phyloP scores from a whole-genome alignment of 2,329 filamentous ascomycete genomes.

The Colletotrichum sp. region DNA sequence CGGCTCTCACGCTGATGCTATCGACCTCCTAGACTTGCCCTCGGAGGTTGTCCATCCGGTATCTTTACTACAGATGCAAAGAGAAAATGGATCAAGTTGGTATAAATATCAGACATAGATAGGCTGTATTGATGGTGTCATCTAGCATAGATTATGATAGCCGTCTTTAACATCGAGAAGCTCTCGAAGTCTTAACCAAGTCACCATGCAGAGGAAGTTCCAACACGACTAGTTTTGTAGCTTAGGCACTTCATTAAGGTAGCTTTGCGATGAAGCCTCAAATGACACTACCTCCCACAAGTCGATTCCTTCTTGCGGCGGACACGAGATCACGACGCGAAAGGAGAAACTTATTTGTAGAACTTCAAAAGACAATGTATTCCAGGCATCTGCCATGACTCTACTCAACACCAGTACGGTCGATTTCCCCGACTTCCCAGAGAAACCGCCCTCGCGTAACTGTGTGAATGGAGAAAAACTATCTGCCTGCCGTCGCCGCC shows the following conservation, averaged over 20 bases:
- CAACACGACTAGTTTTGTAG: neutral
- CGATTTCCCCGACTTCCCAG: neutral
- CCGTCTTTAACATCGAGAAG: too few species aligned
- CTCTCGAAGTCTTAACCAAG: accelerated
- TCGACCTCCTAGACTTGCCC: neutral
- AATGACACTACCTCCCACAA: neutral
- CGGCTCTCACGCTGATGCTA: neutral
- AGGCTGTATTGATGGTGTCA: neutral
- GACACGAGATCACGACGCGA: neutral
- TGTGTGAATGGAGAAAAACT: accelerated
- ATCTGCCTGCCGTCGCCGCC: neutral
- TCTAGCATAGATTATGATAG: too few species aligned
- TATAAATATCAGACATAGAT: neutral
- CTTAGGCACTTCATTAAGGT: neutral
- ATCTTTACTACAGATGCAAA: neutral
- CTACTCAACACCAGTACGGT: neutral
- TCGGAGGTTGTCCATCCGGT: neutral
- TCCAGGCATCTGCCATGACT: neutral
- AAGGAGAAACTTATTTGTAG: neutral
- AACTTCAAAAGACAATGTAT: neutral
- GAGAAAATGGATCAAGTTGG: neutral
- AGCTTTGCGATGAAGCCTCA: neutral
- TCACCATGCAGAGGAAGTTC: neutral
- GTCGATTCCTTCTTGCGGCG: neutral
- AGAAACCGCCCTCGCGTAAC: neutral